These are phyloP conservation scores for Gossypioides kirkii DNA, from an alignment of 345 rosid genomes.

Conservation along the genomic window DNA sequence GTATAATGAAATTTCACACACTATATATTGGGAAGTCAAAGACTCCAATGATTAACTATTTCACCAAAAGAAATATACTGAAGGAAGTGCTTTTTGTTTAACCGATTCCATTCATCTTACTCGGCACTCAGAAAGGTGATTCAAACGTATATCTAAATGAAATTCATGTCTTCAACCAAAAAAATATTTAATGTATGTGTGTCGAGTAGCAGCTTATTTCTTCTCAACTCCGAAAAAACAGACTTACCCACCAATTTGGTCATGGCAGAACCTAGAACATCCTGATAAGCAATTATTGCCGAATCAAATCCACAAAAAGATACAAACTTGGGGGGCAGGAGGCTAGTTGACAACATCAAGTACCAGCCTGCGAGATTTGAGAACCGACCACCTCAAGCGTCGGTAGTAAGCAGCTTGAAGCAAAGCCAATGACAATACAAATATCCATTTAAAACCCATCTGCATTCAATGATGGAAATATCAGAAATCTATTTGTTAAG, in stretches of 20 bases:
- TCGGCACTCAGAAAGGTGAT: background rate
- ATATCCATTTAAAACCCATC: constrained; percentile 99
- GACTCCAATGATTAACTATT: background rate
- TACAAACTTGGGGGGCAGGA: background rate
- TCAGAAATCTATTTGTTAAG: background rate
- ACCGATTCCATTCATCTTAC: constrained; percentile 8
- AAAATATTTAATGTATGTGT: background rate
- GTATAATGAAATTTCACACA: no score
- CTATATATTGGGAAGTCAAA: no score
- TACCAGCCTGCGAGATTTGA: constrained; percentile 85
- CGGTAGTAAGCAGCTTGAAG: constrained; percentile 94
- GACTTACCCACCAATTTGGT: constrained; percentile 21
- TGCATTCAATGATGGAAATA: constrained; percentile 27
- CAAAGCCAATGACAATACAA: constrained; percentile 78
- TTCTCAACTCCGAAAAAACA: constrained; percentile 20
- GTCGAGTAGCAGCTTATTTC: constrained; percentile 38
- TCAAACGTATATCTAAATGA: constrained; percentile 19
- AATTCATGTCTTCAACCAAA: background rate
- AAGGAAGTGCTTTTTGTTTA: background rate
- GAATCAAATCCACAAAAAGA: constrained; percentile 15
- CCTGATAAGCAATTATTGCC: constrained; percentile 31
- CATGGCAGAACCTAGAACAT: constrained; percentile 27
- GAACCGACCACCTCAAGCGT: constrained; percentile 87
- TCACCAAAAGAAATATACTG: background rate
- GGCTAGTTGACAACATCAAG: constrained; percentile 84